A percentile compares a stretch with the other conserved stretches of the same genome.
phyloP scores from a whole-genome alignment of 108 stramenopile species.

The Cyclotella distinguenda region DNA sequence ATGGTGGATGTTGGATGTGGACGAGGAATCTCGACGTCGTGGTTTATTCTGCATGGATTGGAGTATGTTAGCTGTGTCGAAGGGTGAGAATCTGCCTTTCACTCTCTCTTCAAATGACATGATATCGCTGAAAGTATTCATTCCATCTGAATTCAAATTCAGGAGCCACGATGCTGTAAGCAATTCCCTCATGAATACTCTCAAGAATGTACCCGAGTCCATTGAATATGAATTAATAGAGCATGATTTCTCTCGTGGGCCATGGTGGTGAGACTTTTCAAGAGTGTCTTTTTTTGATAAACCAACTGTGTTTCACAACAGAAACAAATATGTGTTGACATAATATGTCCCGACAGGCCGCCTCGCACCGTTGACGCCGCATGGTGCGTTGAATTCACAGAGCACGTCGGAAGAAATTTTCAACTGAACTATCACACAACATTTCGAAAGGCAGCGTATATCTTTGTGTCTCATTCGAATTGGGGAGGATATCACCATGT shows the following conservation, averaged over 20 bases:
- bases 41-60: conserved; percentile 69
- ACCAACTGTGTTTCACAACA: no score
- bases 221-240: conserved; percentile 32
- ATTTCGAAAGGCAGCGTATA: conserved; percentile 74
- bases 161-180: conserved; percentile 78
- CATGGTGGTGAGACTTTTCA: conserved; percentile 88
- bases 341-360: not conserved
- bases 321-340: no score
- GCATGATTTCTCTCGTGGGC: conserved; percentile 75
- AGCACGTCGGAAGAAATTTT: conserved; percentile 62
- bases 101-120: no score
- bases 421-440: conserved; percentile 70
- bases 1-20: conserved; percentile 87
- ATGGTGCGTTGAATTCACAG: conserved; percentile 76
- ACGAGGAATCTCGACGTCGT: conserved; percentile 60
- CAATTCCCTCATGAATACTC: conserved; percentile 54
- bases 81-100: conserved; percentile 52
- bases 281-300: conserved; percentile 21
- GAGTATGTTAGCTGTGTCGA: conserved; percentile 65
- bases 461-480: conserved; percentile 62
- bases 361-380: conserved; percentile 47
- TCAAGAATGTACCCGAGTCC: conserved; percentile 13
- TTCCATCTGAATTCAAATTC: no score
- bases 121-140: no score
- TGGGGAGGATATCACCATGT: conserved; percentile 82